Base-by-base conservation (phyloP, 257 asterid species). In the Echites panduratus region DNA sequence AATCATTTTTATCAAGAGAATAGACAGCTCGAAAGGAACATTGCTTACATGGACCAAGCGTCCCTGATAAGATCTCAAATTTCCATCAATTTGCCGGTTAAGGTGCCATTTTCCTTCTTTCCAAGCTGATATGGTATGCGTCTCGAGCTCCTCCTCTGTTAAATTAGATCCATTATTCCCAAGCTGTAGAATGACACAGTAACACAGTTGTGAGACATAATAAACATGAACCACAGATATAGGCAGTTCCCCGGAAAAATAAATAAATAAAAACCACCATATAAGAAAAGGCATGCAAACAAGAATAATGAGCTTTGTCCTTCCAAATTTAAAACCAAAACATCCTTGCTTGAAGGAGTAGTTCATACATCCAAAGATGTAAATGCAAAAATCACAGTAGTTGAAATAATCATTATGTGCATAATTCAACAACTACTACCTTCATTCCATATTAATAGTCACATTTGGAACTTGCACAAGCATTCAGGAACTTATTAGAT, bases 71-170 rank as follows among this genome's bases (percentile, higher is more conserved):
- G 82, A 58, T 76, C 84, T 79, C 78, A 81, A 59, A 68, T 77
- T 82, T 57, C 81, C 89, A 75, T 80, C 80, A 72, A 72, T 81
- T 76, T 82, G 88, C 79, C 80, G 77, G 79, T 67, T 79, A 69
- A 87, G 82, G 70, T 83, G 80, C 50, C 78, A 58, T 73, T 87
- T 89, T 54, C 85, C 96, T 65, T 82, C 90, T 80, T 89, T 89
- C 96, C 96, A 89, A 73, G 96, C 96, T 44, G 85, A 84, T 82
- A 89, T 85, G 49, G 89, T 82, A 54, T 89, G 96, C 27, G 92
- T 89, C 83, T 87, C 92, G 4, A 87, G 96, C 82, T 89, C 90
- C 80, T 89, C 96, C 81, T 89, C 96, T 14, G 96, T 89, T 79
- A 87, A 78, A 72, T 85, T 87, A 54, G 92, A 89, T 75, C 89